phyloP scores from a whole-genome alignment of 1,139 yeast species.

The Scheffersomyces cryptocercus region DNA sequence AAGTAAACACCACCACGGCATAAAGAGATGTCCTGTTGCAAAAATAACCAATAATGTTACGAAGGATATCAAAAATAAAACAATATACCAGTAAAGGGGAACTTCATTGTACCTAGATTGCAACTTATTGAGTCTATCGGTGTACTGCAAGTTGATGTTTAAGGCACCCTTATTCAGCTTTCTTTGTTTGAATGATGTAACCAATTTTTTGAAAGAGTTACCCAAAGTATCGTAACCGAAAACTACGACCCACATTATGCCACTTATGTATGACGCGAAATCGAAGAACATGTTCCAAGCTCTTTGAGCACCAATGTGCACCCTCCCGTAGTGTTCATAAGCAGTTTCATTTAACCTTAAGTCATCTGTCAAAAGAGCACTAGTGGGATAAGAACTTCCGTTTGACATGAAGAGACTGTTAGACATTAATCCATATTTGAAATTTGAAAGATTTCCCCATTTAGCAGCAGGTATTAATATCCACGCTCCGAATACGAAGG shows the following conservation, averaged over 20 bases:
- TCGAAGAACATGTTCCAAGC: conserved; percentile 55
- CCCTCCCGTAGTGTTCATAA: conserved; percentile 17
- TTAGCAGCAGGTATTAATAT: conserved; percentile 17
- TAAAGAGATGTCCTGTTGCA: conserved; percentile 39
- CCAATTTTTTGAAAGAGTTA: conserved; percentile 12
- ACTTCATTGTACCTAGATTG: conserved; percentile 39
- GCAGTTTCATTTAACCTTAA: conserved; percentile 17
- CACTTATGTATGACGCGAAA: conserved; percentile 52
- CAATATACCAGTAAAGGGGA: conserved; percentile 43
- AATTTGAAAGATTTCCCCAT: conserved; percentile 14
- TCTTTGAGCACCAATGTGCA: conserved; percentile 42
- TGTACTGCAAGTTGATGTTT: conserved; percentile 14
- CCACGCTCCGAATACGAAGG: conserved; percentile 22
- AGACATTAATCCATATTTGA: conserved; percentile 17
- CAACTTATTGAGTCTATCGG: conserved; percentile 43
- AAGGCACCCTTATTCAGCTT: conserved; percentile 3
- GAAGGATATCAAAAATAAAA: conserved; percentile 36
- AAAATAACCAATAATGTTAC: conserved; percentile 34
- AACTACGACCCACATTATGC: conserved; percentile 45
- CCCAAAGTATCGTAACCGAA: conserved; percentile 42
- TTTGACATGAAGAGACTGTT: conserved; percentile 15
- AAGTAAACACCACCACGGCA: conserved; percentile 52
- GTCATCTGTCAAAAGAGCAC: conserved; percentile 14
- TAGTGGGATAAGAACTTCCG: conserved; percentile 17
- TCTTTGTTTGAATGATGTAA: conserved; percentile 8